Conservation (phyloP, 2,329 filamentous ascomycete species). For the Leptographium wingfieldii region DNA sequence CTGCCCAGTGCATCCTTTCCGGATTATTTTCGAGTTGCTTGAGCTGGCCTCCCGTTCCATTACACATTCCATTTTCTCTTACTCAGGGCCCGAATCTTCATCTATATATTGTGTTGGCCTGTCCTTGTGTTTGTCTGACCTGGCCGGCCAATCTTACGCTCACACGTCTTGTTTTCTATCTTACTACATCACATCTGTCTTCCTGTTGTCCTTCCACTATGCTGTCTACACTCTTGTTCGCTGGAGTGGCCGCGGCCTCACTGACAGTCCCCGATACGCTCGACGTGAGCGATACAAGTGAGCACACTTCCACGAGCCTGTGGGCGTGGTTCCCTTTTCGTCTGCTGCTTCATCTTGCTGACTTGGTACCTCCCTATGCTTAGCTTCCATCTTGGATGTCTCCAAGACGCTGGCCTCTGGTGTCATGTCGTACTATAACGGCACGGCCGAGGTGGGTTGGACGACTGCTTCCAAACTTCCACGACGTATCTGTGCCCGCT, state of each 20-base stretch:
- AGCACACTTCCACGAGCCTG: background rate
- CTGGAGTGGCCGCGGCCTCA: background rate
- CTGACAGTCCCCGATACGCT: slow-evolving; percentile 6
- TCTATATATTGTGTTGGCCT: background rate
- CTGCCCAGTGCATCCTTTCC: background rate
- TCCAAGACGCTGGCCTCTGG: slow-evolving; percentile 47
- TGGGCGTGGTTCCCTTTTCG: background rate
- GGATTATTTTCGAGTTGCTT: background rate
- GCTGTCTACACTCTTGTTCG: background rate
- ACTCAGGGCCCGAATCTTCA: background rate
- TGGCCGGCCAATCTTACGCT: background rate
- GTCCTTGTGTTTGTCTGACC: background rate
- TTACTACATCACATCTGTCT: background rate
- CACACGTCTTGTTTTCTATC: background rate
- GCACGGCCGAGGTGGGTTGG: slow-evolving; percentile 28
- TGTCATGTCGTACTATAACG: slow-evolving; percentile 52
- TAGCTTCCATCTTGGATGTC: slow-evolving; percentile 50
- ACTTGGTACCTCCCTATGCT: background rate
- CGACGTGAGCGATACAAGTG: background rate
- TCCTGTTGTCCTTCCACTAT: background rate
- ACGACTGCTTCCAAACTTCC: background rate
- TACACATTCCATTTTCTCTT: background rate
- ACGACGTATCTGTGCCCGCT: background rate
- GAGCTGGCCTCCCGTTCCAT: background rate
- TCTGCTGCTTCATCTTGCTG: background rate